Percentiles rank a stretch among this genome's conserved stretches.
Conservation (phyloP, 108 stramenopile species). For the Cyclostephanos invisitatus region DNA sequence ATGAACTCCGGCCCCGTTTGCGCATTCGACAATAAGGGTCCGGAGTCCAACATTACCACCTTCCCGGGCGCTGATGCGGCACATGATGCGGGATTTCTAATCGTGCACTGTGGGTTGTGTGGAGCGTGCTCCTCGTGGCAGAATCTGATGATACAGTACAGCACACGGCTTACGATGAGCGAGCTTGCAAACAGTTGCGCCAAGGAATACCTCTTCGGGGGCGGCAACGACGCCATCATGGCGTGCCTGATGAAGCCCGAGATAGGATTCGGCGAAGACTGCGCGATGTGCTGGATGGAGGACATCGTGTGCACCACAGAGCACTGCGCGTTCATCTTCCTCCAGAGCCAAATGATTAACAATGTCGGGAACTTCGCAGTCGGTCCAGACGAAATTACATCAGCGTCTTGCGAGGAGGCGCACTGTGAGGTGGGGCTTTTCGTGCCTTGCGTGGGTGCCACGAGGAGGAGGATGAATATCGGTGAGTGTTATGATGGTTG, state of each 20-base stretch:
- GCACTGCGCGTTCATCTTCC: conserved; percentile 56
- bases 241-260: conserved; percentile 39
- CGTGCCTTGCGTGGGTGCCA: conserved; percentile 46
- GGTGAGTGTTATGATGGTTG: not conserved
- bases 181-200: conserved; percentile 37
- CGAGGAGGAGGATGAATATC: conserved; percentile 52
- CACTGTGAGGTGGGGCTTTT: conserved; percentile 49
- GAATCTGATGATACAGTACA: conserved; percentile 48
- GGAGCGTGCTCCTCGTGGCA: conserved; percentile 59
- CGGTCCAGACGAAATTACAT: conserved; percentile 48
- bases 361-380: conserved; percentile 53
- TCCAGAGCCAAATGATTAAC: conserved; percentile 55
- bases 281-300: conserved; percentile 58
- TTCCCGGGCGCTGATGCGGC: conserved; percentile 47
- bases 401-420: conserved; percentile 51
- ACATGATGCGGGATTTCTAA: conserved; percentile 42
- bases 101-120: conserved; percentile 62
- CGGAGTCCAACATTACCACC: conserved; percentile 54
- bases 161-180: conserved; percentile 37
- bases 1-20: conserved; percentile 54
- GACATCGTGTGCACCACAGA: conserved; percentile 59
- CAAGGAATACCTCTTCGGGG: conserved; percentile 39
- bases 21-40: conserved; percentile 53
- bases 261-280: conserved; percentile 50
- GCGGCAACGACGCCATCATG: conserved; percentile 48